Percentiles rank a stretch among this genome's conserved stretches.
phyloP scores from a whole-genome alignment of 768 basidiomycete species.

The Pleurotus sapidus region DNA sequence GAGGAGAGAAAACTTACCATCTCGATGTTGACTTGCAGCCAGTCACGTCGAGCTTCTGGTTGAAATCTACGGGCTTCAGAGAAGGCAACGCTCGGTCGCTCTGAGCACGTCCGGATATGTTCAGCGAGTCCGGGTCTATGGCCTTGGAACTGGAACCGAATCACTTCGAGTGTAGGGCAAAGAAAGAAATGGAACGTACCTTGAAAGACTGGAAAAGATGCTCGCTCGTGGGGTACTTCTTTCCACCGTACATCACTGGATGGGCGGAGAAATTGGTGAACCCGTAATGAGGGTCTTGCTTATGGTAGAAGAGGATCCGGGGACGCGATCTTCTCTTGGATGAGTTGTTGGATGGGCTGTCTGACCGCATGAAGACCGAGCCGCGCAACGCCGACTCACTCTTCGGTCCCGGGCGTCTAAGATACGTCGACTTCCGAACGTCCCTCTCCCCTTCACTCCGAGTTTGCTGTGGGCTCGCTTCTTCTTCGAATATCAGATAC shows the following conservation, averaged over 20 bases:
- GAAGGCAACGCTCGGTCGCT: slow-evolving; percentile 60
- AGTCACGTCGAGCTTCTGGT: slow-evolving; percentile 59
- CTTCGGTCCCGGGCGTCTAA: slow-evolving; percentile 20
- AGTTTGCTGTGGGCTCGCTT: slow-evolving; percentile 2
- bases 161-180: neutral
- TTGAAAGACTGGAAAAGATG: slow-evolving; percentile 79
- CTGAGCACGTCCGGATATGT: slow-evolving; percentile 62
- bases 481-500: neutral
- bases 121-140: slow-evolving; percentile 63
- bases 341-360: slow-evolving; percentile 14
- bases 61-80: slow-evolving; percentile 66
- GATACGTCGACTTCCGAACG: slow-evolving; percentile 9
- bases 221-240: slow-evolving; percentile 71
- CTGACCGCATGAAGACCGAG: slow-evolving; percentile 2
- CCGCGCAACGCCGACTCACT: slow-evolving; percentile 16
- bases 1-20: slow-evolving; percentile 43
- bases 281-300: slow-evolving; percentile 60
- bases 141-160: slow-evolving; percentile 49
- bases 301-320: slow-evolving; percentile 62
- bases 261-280: slow-evolving; percentile 77
- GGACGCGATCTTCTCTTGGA: slow-evolving; percentile 20
- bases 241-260: slow-evolving; percentile 57
- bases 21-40: slow-evolving; percentile 66
- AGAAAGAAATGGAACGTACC: slow-evolving; percentile 25
- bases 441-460: slow-evolving; percentile 3